Percentiles rank a stretch among this genome's conserved stretches.
Evolutionary conservation across 2,329 filamentous ascomycete genomes (phyloP).

Genomic region (Malbranchea cinnamomea): DNA sequence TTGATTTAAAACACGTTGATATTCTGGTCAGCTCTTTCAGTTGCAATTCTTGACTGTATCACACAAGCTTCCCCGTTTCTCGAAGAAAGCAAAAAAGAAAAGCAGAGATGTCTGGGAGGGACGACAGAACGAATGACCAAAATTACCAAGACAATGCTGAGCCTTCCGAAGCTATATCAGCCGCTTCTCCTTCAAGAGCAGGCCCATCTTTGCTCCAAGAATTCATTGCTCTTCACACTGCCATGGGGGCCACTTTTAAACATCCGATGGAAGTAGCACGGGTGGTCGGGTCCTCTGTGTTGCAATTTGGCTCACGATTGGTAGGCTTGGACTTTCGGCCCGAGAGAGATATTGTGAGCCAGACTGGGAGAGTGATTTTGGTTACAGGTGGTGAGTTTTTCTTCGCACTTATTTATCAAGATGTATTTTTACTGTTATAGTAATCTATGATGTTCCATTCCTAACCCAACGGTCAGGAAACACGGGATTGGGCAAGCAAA

Average conservation of each 20-base stretch:
- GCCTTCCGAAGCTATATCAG: too few species aligned
- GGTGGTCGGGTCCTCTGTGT: conserved; percentile 4
- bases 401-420: too few species aligned
- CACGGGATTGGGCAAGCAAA: conserved; percentile 32
- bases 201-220: neutral
- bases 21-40: too few species aligned
- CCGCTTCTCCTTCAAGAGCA: neutral
- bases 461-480: conserved; percentile 22
- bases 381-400: conserved; percentile 34
- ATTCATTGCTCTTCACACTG: neutral
- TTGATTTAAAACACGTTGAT: too few species aligned
- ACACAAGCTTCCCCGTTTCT: too few species aligned
- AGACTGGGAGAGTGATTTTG: conserved; percentile 35
- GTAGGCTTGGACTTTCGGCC: conserved; percentile 22
- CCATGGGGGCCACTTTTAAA: neutral
- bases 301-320: conserved; percentile 3
- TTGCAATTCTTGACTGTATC: too few species aligned
- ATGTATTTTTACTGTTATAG: neutral
- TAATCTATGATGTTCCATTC: neutral
- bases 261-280: conserved; percentile 7
- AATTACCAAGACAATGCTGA: too few species aligned
- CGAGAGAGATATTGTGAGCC: conserved; percentile 29
- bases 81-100: too few species aligned
- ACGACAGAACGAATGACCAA: too few species aligned
- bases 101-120: too few species aligned